Evolutionary conservation across 2,329 filamentous ascomycete species (phyloP), one percentile per base, ranked within the genome.

Genomic region (Claviceps capensis): DNA sequence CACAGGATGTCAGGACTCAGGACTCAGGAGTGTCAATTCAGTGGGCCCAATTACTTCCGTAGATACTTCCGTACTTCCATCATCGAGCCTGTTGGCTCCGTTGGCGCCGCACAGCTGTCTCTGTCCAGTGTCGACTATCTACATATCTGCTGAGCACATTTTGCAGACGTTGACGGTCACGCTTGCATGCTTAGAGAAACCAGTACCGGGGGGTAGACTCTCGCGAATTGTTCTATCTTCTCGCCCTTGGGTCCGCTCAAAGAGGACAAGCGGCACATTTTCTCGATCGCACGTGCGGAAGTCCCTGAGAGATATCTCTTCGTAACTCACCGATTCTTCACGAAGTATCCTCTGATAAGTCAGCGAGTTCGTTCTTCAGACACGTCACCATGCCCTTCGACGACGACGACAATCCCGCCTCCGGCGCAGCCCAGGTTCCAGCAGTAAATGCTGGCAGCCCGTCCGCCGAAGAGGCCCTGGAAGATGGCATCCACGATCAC

Each of bases 401-500:
- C 57, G 71, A 74, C 56, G 70, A 74, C 54, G 71, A 73, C 53
- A 64, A 65, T 51, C 67, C 68, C 17, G 60, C 56, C 41, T 50
- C 58, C 16, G 53, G 55, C n/a, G 56, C 50, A 5, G 55, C 59
- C 19, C 43, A 53, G 5, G 53, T 55, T 8, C 45, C 51, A n/a
- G 48, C 53, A n/a, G 58, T 56, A 49, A 59, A 59, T 40, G 63
- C 66, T 36, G 64, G 59, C 42, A 60, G 60, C 19, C 54, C 60
- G 6, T 59, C 59, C 9, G 58, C 60, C 45, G 81, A 86, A 52
- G 75, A 81, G 47, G 81, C 82, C 55, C 75, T 83, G 50, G 84
- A 84, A 42, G 90, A 95, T 60, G 86, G 90, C 65, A 79, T 83
- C 2, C 88, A 90, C 62, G 91, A 97, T 69, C 96, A 91, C 67